phyloP scores from a whole-genome alignment of 2,329 filamentous ascomycete genomes.

The Calonectria pseudoreteaudii region DNA sequence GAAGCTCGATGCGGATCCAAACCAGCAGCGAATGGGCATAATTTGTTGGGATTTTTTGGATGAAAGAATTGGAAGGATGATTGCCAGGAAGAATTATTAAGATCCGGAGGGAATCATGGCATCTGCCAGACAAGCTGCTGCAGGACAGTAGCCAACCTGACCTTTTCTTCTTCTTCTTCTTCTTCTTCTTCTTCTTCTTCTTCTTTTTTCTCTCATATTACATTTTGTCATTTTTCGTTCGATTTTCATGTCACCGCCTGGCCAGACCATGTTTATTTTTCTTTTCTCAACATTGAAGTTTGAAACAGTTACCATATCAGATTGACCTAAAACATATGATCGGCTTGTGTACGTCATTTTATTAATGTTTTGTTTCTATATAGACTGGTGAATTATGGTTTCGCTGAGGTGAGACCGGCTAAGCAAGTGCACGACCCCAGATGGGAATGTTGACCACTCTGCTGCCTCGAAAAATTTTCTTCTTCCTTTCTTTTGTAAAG shows the following conservation, averaged over 20 bases:
- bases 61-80: not conserved
- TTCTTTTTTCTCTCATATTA: not conserved
- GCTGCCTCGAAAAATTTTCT: not conserved
- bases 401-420: not conserved
- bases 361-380: not conserved
- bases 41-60: not conserved
- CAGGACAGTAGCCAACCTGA: not conserved
- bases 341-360: too few relatives aligned
- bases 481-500: not conserved
- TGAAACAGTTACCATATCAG: not conserved
- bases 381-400: not conserved
- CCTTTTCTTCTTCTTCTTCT: not conserved
- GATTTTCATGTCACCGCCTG: too few relatives aligned
- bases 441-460: not conserved
- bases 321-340: not conserved
- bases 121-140: not conserved
- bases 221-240: not conserved
- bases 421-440: not conserved
- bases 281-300: too few relatives aligned
- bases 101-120: not conserved
- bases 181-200: not conserved
- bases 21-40: not conserved
- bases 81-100: not conserved
- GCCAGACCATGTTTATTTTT: too few relatives aligned
- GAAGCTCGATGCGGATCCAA: not conserved